phyloP scores from a whole-genome alignment of 164 flowering plant species.

The Umbilicus rupestris region DNA sequence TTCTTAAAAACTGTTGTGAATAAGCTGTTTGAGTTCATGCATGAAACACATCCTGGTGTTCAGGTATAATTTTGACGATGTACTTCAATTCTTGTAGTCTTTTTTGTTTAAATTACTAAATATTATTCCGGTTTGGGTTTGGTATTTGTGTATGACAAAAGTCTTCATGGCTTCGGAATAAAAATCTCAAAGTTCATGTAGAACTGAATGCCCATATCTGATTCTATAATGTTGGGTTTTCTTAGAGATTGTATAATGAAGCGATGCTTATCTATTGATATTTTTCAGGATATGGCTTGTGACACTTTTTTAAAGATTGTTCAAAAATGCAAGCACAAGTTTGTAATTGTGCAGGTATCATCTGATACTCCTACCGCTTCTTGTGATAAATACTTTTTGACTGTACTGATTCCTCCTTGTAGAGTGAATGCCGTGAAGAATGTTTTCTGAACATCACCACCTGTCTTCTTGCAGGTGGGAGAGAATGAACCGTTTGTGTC shows the following conservation, averaged over 20 bases:
- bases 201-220: background rate
- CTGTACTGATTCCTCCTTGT: background rate
- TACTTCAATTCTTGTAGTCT: background rate
- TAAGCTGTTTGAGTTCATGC: conserved; percentile 98
- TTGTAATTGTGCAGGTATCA: conserved; percentile 80
- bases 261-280: background rate
- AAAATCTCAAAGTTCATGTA: background rate
- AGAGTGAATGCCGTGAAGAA: background rate
- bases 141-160: background rate
- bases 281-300: conserved; percentile 96
- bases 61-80: conserved; percentile 46
- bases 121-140: background rate
- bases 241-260: background rate
- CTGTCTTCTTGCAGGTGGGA: conserved; percentile 54
- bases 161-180: background rate
- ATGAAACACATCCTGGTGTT: conserved; percentile 98
- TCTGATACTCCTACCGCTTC: background rate
- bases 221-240: background rate
- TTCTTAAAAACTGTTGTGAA: conserved; percentile 97
- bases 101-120: background rate
- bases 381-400: background rate
- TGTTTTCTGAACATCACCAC: background rate
- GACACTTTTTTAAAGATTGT: conserved; percentile 97
- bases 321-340: conserved; percentile 97
- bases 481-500: conserved; percentile 97